Percentiles rank a stretch among this genome's conserved stretches.
phyloP scores from a whole-genome alignment of 257 asterid genomes.

The Ligustrum vulgare region DNA sequence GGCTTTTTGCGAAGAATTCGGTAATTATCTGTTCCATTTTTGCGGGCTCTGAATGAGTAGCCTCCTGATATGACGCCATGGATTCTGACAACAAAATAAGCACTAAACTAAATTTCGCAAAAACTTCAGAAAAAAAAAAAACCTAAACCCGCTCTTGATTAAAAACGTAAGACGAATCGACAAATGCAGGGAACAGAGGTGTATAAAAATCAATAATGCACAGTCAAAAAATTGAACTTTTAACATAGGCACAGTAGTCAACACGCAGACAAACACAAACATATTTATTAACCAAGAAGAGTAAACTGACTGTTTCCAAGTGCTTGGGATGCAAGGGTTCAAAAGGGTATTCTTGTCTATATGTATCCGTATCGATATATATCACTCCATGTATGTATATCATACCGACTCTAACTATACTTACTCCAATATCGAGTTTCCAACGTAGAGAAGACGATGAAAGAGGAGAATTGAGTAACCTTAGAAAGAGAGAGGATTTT shows the following conservation, averaged over 20 bases:
- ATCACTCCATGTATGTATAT: neutral
- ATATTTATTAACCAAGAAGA: conserved; percentile 6
- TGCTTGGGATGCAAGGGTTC: conserved; percentile 27
- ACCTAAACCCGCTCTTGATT: neutral
- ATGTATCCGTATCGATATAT: neutral
- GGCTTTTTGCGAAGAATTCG: conserved; percentile 83
- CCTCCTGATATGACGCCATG: conserved; percentile 71
- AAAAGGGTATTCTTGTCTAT: conserved; percentile 30
- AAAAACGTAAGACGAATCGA: neutral
- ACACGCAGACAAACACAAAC: neutral
- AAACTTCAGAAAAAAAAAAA: neutral
- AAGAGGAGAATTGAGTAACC: neutral
- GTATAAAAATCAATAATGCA: neutral
- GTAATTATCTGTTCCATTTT: conserved; percentile 86
- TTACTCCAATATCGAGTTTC: neutral
- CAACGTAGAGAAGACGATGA: conserved; percentile 1
- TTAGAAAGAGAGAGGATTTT: neutral
- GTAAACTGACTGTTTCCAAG: conserved; percentile 22
- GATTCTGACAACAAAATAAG: conserved; percentile 17
- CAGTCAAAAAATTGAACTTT: conserved; percentile 8
- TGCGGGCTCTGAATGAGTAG: conserved; percentile 65
- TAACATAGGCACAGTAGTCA: conserved; percentile 1
- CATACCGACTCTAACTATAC: neutral
- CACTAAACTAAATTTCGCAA: conserved; percentile 12
- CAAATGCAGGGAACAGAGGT: conserved; percentile 9